Percentiles rank a stretch among this genome's conserved stretches.
Conservation (phyloP, 2,329 filamentous ascomycete species). For the Pezicula rhizophila region DNA sequence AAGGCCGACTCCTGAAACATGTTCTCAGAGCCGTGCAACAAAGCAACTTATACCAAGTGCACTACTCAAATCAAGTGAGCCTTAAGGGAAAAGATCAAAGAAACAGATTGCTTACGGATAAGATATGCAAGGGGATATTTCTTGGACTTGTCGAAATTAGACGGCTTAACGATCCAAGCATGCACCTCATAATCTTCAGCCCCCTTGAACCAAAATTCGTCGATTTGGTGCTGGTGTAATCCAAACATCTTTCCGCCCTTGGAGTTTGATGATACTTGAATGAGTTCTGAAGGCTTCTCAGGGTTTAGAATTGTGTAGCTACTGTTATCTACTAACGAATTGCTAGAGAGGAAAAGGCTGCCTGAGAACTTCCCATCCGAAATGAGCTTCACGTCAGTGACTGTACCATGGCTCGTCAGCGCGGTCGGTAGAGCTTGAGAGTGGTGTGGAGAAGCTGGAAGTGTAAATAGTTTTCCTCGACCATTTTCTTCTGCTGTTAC, state of each 20-base stretch:
- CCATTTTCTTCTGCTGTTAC: constrained; percentile 70
- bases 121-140: constrained; percentile 75
- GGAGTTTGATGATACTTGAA: constrained; percentile 54
- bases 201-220: constrained; percentile 65
- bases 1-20: too few species aligned
- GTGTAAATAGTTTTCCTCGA: constrained; percentile 52
- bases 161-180: constrained; percentile 62
- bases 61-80: too few species aligned
- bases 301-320: constrained; percentile 49
- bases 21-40: too few species aligned
- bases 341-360: constrained; percentile 59
- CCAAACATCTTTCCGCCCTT: constrained; percentile 62
- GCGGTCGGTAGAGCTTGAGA: constrained; percentile 42
- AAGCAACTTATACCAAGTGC: too few species aligned
- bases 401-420: constrained; percentile 47
- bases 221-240: constrained; percentile 55
- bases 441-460: constrained; percentile 48
- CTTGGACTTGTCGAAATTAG: constrained; percentile 59
- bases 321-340: constrained; percentile 66
- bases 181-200: constrained; percentile 60
- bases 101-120: constrained; percentile 51
- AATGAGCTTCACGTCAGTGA: constrained; percentile 48
- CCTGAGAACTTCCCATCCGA: constrained; percentile 32
- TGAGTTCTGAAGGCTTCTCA: constrained; percentile 34
- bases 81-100: too few species aligned